These are phyloP conservation scores for Rhododendron griersonianum DNA, from an alignment of 148 eudicot species.

Conservation along the genomic window DNA sequence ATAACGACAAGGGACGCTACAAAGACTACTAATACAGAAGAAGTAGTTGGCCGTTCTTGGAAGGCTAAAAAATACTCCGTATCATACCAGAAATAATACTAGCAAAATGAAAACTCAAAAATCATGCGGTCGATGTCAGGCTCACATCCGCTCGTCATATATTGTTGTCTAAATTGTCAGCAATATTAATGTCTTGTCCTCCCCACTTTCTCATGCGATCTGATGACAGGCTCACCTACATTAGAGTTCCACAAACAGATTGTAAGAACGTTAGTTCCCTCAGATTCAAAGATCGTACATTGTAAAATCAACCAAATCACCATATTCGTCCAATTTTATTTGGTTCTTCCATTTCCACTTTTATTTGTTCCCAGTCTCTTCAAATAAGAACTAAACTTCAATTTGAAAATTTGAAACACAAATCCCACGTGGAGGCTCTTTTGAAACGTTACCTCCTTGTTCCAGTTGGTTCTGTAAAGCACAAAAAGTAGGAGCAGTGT, in stretches of 20 bases:
- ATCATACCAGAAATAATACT: too few relatives aligned
- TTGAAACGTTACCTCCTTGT: conserved; percentile 43
- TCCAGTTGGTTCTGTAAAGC: conserved; percentile 80
- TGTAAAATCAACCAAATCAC: neutral
- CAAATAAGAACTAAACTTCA: neutral
- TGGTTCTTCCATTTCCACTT: neutral
- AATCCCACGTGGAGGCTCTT: neutral
- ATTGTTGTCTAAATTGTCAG: conserved; percentile 5
- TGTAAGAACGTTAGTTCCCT: neutral
- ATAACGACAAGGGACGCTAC: neutral
- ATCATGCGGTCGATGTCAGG: neutral
- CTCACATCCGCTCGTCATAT: neutral
- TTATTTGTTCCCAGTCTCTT: neutral
- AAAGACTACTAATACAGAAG: neutral
- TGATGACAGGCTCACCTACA: conserved; percentile 65
- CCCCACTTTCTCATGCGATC: conserved; percentile 74
- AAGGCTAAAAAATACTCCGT: too few relatives aligned
- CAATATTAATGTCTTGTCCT: conserved; percentile 37
- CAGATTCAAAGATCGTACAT: neutral
- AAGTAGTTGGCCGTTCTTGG: too few relatives aligned
- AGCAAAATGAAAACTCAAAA: neutral
- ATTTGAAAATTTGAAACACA: neutral
- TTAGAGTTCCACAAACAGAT: neutral
- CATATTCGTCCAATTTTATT: neutral
- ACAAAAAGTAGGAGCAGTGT: conserved; percentile 49